Evolutionary conservation across 352 stramenopile genomes (phyloP).

Genomic region (Phytophthora pistaciae): DNA sequence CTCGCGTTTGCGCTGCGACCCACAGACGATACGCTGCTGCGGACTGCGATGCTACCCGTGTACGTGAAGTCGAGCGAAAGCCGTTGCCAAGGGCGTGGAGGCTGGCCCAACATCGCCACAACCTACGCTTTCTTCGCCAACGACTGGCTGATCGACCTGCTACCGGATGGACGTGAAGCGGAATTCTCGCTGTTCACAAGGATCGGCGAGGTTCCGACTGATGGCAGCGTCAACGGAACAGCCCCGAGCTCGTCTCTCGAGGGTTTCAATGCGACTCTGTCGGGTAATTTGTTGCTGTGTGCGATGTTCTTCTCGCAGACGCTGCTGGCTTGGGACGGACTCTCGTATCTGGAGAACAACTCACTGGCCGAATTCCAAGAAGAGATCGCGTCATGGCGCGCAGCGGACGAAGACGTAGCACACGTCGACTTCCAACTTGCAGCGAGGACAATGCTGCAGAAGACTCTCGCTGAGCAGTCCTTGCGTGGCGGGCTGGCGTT

Average conservation of each 20-base stretch:
- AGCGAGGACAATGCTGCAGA: conserved; percentile 24
- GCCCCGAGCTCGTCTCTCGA: background rate
- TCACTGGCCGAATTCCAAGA: conserved; percentile 32
- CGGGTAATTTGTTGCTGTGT: conserved; percentile 45
- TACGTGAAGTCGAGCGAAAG: conserved; percentile 30
- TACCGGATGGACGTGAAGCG: conserved; percentile 28
- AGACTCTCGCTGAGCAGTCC: conserved; percentile 31
- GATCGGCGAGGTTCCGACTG: conserved; percentile 5
- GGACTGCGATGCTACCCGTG: conserved; percentile 38
- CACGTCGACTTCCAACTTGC: conserved; percentile 23
- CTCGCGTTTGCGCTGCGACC: conserved; percentile 24
- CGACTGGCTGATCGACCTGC: conserved; percentile 44
- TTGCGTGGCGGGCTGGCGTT: conserved; percentile 23
- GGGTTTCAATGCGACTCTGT: conserved; percentile 28
- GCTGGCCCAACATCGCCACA: conserved; percentile 40
- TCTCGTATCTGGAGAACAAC: conserved; percentile 34
- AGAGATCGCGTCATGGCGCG: conserved; percentile 22
- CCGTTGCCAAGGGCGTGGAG: conserved; percentile 32
- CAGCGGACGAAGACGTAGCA: background rate
- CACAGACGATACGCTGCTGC: conserved; percentile 45
- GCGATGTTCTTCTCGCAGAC: conserved; percentile 48
- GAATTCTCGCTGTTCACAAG: conserved; percentile 22
- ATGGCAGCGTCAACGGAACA: background rate
- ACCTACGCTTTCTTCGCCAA: conserved; percentile 46
- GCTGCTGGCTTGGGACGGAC: conserved; percentile 38